Evolutionary conservation across 371 early-diverging fungal species (phyloP), one percentile per base, ranked within the genome.

Genomic region (Batkoa obscura): DNA sequence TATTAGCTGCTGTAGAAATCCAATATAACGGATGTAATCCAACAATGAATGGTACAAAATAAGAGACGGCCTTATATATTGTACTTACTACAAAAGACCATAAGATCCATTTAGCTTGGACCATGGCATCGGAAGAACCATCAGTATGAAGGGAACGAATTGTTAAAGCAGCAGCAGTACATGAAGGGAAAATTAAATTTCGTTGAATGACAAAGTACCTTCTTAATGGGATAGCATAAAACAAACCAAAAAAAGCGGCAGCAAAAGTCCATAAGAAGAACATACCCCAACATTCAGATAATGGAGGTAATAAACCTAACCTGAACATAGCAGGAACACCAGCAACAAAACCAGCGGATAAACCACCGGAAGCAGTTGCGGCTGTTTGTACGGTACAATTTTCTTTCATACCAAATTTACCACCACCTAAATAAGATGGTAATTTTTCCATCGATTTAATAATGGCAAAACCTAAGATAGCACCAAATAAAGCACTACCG

Each of bases 171-270:
- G 84, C 71, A 43, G 78, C 83, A 56, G 76, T 75, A 12, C 79
- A 79, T 5, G 84, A 74, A 50, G 84, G 84, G 74, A 84, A 84
- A 58, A 75, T 72, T 60, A 84, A 63, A 37, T 82, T 72, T 61
- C 78, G 78, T 60, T 82, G 79, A 62, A 84, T 68, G 57, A 84
- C 74, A 56, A 79, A 84, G 58, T 81, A 80, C 1, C 65, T 59
- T 46, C 85, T 75, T 33, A 84, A 75, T 34, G 85, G 85, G 4
- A 84, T 73, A 51, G 82, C 82, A 61, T 83, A 84, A 68, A 83
- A 84, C 37, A 83, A 65, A 57, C 85, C 85, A 55, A 76, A 83
- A 67, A 79, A 79, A 41, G 80, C 78, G n/a, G 78, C 73, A 47
- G 72, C 72, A 47, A 74, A 69, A n/a, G 79, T 72, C 71, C 79